Evolutionary conservation across 1,284 basidiomycete genomes (phyloP).

Genomic region (Ustilago cynodontis): DNA sequence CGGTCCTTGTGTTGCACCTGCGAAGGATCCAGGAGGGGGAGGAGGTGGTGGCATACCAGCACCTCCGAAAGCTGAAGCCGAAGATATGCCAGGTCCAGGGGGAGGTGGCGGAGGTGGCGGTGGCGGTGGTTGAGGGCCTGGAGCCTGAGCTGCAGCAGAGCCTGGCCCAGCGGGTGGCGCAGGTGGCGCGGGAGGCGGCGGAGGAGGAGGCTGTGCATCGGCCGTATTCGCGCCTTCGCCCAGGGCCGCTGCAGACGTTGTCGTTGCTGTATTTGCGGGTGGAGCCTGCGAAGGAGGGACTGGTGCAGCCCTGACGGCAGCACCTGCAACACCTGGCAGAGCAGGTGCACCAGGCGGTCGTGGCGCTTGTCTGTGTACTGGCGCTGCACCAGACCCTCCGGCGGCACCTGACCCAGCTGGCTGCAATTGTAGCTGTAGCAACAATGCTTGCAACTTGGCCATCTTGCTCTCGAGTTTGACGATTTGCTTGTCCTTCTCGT

Average conservation of each 20-base stretch:
- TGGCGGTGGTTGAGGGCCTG: conserved; percentile 33
- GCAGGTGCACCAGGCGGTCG: conserved; percentile 40
- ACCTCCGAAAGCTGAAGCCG: conserved; percentile 1
- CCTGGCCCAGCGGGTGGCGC: conserved; percentile 11
- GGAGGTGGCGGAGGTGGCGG: conserved; percentile 49
- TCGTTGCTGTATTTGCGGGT: neutral
- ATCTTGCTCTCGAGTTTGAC: conserved; percentile 40
- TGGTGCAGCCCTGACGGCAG: conserved; percentile 1
- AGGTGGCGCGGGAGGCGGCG: conserved; percentile 20
- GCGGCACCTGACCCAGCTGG: conserved; percentile 23
- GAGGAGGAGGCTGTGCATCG: conserved; percentile 16
- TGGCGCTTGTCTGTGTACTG: conserved; percentile 43
- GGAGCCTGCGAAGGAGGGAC: conserved; percentile 8
- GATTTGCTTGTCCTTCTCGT: conserved; percentile 44
- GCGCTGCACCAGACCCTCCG: conserved; percentile 22
- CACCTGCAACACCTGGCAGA: neutral
- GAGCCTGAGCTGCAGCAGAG: neutral
- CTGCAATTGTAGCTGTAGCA: conserved; percentile 54
- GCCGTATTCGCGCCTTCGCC: neutral
- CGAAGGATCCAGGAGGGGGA: conserved; percentile 22
- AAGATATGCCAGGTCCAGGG: conserved; percentile 16
- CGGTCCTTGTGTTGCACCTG: conserved; percentile 2
- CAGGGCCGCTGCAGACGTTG: neutral
- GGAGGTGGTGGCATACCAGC: conserved; percentile 23
- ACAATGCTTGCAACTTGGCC: conserved; percentile 50